These are phyloP conservation scores for Piromyces sp. DNA, from an alignment of 192 early-diverging fungal species.

Conservation along the genomic window DNA sequence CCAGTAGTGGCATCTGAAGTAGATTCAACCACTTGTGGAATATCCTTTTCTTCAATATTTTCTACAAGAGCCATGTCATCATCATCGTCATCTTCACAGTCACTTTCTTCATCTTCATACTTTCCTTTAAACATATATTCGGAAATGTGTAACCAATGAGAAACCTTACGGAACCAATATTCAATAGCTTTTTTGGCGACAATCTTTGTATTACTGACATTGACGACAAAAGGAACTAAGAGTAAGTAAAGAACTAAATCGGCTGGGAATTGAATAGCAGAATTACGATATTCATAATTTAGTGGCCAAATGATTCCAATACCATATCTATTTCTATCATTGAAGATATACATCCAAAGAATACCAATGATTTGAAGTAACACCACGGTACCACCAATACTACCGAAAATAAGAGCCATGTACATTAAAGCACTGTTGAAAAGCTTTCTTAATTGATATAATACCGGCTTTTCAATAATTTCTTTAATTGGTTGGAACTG, in stretches of 20 bases:
- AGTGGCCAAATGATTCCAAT: slow-evolving; percentile 34
- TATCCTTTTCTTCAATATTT: background rate
- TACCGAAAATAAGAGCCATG: slow-evolving; percentile 48
- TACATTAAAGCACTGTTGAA: slow-evolving; percentile 70
- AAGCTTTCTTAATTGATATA: slow-evolving; percentile 67
- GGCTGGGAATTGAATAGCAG: slow-evolving; percentile 55
- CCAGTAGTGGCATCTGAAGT: too few species aligned
- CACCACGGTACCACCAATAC: slow-evolving; percentile 46
- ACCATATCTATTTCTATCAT: slow-evolving; percentile 2
- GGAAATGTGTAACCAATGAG: slow-evolving; percentile 47
- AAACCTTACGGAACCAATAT: slow-evolving; percentile 56
- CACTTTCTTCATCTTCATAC: slow-evolving; percentile 55
- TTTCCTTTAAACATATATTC: slow-evolving; percentile 68
- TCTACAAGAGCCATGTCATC: background rate
- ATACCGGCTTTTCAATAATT: slow-evolving; percentile 61
- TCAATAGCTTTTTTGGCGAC: slow-evolving; percentile 30
- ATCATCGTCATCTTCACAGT: slow-evolving; percentile 21
- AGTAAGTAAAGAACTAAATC: slow-evolving; percentile 60
- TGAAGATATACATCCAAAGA: background rate
- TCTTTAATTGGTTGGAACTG: slow-evolving; percentile 87
- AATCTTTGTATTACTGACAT: slow-evolving; percentile 39
- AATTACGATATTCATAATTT: slow-evolving; percentile 38
- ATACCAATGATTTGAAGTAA: background rate
- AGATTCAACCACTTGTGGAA: background rate
- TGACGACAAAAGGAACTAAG: slow-evolving; percentile 45